Percentiles rank a stretch among this genome's conserved stretches.
These are phyloP conservation scores for Rhizopogon vesiculosus DNA, from an alignment of 768 basidiomycete genomes.

Conservation along the genomic window DNA sequence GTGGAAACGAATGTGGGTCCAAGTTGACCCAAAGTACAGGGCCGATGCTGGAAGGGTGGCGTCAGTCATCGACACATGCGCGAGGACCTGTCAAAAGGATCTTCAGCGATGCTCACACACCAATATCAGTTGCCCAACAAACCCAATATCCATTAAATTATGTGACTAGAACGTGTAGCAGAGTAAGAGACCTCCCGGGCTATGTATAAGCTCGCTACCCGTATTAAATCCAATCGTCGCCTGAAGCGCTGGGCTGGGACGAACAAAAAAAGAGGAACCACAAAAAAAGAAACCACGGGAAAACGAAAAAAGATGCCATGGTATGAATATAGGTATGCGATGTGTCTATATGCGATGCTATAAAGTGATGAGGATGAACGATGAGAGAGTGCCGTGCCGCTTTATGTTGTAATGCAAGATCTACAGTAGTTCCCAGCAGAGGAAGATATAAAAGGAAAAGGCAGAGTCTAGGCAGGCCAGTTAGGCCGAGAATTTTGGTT, in stretches of 20 bases:
- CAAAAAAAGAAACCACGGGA: slow-evolving; percentile 10
- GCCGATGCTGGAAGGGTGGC: neutral
- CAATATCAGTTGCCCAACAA: slow-evolving; percentile 14
- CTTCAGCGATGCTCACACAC: neutral
- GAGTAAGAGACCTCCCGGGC: slow-evolving; percentile 2
- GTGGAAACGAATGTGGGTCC: too few relatives aligned
- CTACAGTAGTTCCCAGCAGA: slow-evolving; percentile 17
- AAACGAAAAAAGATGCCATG: slow-evolving; percentile 22
- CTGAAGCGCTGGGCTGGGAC: slow-evolving; percentile 14
- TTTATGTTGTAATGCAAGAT: slow-evolving; percentile 12
- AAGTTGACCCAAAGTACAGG: neutral
- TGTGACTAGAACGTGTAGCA: slow-evolving; percentile 13
- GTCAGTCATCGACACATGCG: neutral
- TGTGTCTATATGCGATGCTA: slow-evolving; percentile 27
- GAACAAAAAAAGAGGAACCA: slow-evolving; percentile 1
- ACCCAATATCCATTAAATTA: slow-evolving; percentile 29
- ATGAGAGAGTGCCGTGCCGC: slow-evolving; percentile 10
- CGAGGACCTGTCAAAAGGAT: neutral
- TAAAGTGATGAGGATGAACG: slow-evolving; percentile 14
- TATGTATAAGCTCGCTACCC: slow-evolving; percentile 15
- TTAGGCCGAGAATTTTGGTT: slow-evolving; percentile 32
- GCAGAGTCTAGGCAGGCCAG: slow-evolving; percentile 5
- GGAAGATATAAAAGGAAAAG: slow-evolving; percentile 3
- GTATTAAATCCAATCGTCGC: slow-evolving; percentile 7
- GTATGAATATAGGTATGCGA: slow-evolving; percentile 32